phyloP scores from a whole-genome alignment of 73 alveolate genomes.

The Breviolum minutum region DNA sequence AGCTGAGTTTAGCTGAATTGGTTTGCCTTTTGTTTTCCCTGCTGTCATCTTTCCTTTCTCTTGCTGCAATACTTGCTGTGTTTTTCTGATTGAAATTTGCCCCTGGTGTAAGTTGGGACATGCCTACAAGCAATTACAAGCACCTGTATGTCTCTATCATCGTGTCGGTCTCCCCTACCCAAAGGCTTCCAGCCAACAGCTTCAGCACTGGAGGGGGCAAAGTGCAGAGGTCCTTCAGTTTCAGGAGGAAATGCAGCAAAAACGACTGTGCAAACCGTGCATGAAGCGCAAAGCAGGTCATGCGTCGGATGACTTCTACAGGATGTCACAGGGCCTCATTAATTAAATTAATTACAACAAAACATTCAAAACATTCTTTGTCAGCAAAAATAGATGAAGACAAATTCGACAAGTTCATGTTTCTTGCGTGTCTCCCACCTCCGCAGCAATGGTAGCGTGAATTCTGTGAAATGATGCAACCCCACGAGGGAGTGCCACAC shows the following conservation, averaged over 20 bases:
- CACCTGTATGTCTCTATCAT: neutral
- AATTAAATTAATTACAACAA: too few species aligned
- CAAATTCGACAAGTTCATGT: too few species aligned
- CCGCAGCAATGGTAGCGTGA: conserved; percentile 17
- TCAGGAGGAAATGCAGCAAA: too few species aligned
- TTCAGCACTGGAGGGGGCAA: too few species aligned
- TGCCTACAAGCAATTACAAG: neutral
- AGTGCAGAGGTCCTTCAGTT: too few species aligned
- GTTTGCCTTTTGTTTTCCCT: neutral
- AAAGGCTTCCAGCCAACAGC: too few species aligned
- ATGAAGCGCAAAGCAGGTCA: too few species aligned
- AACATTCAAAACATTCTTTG: too few species aligned
- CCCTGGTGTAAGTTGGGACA: neutral
- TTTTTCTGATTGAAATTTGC: neutral
- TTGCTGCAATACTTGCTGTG: neutral
- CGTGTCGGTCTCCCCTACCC: neutral
- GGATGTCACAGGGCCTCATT: too few species aligned
- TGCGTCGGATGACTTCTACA: too few species aligned
- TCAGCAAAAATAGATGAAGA: too few species aligned
- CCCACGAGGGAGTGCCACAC: neutral
- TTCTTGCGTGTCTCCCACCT: neutral
- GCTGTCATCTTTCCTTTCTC: neutral
- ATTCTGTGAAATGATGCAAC: neutral
- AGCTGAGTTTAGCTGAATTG: neutral
- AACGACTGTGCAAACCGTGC: too few species aligned